These are phyloP conservation scores for Adiantum capillusveneris DNA, from an alignment of 75 land plant species.

Conservation along the genomic window DNA sequence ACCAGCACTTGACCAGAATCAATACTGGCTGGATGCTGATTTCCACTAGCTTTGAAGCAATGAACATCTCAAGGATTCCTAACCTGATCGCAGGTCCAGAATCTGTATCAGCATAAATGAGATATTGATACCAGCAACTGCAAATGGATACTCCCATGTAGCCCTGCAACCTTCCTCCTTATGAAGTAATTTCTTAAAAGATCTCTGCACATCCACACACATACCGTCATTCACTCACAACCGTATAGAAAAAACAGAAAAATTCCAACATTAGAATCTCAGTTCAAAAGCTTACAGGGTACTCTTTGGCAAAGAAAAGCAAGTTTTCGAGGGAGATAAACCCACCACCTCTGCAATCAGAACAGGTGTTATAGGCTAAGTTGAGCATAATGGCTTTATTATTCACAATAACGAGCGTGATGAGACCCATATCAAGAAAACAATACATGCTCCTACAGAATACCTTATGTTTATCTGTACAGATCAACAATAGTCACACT, in stretches of 20 bases:
- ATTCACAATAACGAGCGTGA: too few relatives aligned
- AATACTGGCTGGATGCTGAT: too few relatives aligned
- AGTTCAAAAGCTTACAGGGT: constrained; percentile 77
- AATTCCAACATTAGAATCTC: background rate
- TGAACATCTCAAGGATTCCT: background rate
- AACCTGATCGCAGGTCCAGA: constrained; percentile 82
- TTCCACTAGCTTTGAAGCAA: too few relatives aligned
- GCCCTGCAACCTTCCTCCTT: constrained; percentile 75
- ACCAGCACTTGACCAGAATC: too few relatives aligned
- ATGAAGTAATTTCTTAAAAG: constrained; percentile 66
- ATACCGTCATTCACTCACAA: background rate
- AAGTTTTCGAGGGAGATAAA: constrained; percentile 91
- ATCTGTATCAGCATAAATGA: constrained; percentile 91
- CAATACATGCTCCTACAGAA: too few relatives aligned
- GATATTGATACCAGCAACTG: constrained; percentile 90
- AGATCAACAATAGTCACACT: too few relatives aligned
- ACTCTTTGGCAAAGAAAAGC: constrained; percentile 75
- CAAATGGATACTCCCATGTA: constrained; percentile 98
- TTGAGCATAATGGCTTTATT: too few relatives aligned
- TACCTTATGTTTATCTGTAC: too few relatives aligned
- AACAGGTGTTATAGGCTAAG: too few relatives aligned
- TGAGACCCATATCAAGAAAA: too few relatives aligned
- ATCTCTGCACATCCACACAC: constrained; percentile 44
- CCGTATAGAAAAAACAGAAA: background rate
- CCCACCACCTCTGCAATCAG: constrained; percentile 81